Percentiles rank a stretch among this genome's conserved stretches.
phyloP scores from a whole-genome alignment of 169 alveolate species.

The Plasmodium berghei region DNA sequence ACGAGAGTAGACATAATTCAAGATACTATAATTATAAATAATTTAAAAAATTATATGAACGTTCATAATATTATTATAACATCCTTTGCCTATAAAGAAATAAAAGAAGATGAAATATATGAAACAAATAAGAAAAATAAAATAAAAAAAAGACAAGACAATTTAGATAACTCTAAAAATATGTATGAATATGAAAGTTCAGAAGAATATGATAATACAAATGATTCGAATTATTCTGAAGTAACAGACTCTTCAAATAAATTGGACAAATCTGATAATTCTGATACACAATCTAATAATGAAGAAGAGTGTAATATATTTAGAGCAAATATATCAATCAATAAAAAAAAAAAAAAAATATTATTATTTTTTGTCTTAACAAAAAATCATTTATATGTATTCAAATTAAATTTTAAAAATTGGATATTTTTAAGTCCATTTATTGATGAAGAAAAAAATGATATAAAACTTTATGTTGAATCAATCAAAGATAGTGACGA shows the following conservation, averaged over 20 bases:
- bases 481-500: constrained; percentile 53
- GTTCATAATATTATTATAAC: constrained; percentile 54
- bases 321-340: not conserved
- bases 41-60: constrained; percentile 57
- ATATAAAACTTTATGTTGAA: constrained; percentile 58
- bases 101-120: constrained; percentile 2
- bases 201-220: not conserved
- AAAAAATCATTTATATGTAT: constrained; percentile 71
- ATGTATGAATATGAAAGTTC: constrained; percentile 23
- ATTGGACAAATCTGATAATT: not conserved
- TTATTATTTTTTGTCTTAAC: constrained; percentile 57
- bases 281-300: constrained; percentile 18
- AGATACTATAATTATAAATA: constrained; percentile 43
- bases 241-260: not conserved
- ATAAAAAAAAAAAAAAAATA: constrained; percentile 29
- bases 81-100: constrained; percentile 62
- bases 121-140: not conserved
- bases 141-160: constrained; percentile 21
- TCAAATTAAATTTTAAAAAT: constrained; percentile 44
- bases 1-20: constrained; percentile 53
- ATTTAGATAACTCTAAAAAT: not conserved
- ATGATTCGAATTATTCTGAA: not conserved
- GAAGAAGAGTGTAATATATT: constrained; percentile 47
- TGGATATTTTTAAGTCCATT: constrained; percentile 76
- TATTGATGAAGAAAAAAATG: constrained; percentile 70